These are phyloP conservation scores for Pythium folliculosum DNA, from an alignment of 352 stramenopile genomes.

Conservation along the genomic window DNA sequence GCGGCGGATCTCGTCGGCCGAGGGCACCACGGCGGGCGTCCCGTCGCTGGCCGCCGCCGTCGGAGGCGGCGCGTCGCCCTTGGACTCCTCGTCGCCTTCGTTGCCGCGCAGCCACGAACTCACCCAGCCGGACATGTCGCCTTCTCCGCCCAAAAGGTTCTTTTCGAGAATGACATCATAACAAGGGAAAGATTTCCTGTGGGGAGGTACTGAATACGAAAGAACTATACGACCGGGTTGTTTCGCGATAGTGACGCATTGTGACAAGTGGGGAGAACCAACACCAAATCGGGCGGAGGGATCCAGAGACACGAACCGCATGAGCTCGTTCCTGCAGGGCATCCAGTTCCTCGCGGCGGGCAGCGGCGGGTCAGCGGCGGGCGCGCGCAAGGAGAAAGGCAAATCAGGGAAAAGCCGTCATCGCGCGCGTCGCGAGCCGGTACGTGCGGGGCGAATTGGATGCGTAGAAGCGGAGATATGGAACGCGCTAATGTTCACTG, in stretches of 20 bases:
- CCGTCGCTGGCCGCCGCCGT: not conserved
- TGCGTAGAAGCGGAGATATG: not conserved
- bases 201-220: not conserved
- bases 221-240: constrained; percentile 1
- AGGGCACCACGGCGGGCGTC: constrained; percentile 28
- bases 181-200: constrained; percentile 6
- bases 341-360: constrained; percentile 65
- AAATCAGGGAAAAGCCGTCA: constrained; percentile 10
- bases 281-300: no score
- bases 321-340: constrained; percentile 54
- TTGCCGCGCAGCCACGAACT: constrained; percentile 33
- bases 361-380: constrained; percentile 21
- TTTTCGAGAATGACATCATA: constrained; percentile 6
- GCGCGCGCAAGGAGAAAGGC: constrained; percentile 30
- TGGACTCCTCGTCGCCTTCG: constrained; percentile 33
- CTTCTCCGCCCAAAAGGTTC: not conserved
- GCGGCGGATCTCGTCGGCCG: constrained; percentile 36
- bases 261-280: no score
- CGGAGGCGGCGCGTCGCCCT: constrained; percentile 22
- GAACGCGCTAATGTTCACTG: not conserved
- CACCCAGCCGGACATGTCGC: constrained; percentile 33
- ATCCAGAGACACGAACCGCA: not conserved
- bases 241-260: constrained; percentile 5
- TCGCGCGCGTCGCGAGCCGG: constrained; percentile 28
- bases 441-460: constrained; percentile 9